A percentile compares a stretch with the other conserved stretches of the same genome.
Evolutionary conservation across 129 eudicot genomes (phyloP).

Genomic region (Saussurea involucrata): DNA sequence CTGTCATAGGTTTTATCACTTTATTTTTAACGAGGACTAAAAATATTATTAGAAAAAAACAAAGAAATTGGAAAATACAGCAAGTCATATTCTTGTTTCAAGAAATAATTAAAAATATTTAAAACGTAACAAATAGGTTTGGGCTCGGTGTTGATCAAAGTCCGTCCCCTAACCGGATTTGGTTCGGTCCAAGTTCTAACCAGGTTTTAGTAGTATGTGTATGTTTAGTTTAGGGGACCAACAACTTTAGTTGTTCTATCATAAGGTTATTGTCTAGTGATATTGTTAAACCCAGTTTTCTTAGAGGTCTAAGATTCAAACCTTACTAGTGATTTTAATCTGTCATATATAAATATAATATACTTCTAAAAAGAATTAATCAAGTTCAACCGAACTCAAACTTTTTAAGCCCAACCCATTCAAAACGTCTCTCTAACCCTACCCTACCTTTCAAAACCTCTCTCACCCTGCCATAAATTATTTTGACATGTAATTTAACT

Average conservation of each 20-base stretch:
- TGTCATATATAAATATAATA: not conserved
- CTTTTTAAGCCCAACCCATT: not conserved
- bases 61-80: too few relatives aligned
- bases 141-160: not conserved
- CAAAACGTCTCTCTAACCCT: not conserved
- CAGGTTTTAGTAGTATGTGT: not conserved
- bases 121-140: not conserved
- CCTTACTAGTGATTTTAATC: not conserved
- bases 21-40: not conserved
- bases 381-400: not conserved
- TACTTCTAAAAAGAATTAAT: not conserved
- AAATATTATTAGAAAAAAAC: not conserved
- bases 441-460: not conserved
- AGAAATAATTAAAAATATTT: not conserved
- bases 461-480: not conserved
- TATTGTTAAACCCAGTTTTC: too few relatives aligned
- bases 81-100: too few relatives aligned
- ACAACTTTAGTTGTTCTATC: too few relatives aligned
- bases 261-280: too few relatives aligned
- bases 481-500: not conserved
- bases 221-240: not conserved
- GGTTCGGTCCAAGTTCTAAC: not conserved
- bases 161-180: not conserved
- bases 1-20: not conserved
- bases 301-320: not conserved